Base-by-base conservation (phyloP, 73 alveolate species). In the Stentor coeruleus region DNA sequence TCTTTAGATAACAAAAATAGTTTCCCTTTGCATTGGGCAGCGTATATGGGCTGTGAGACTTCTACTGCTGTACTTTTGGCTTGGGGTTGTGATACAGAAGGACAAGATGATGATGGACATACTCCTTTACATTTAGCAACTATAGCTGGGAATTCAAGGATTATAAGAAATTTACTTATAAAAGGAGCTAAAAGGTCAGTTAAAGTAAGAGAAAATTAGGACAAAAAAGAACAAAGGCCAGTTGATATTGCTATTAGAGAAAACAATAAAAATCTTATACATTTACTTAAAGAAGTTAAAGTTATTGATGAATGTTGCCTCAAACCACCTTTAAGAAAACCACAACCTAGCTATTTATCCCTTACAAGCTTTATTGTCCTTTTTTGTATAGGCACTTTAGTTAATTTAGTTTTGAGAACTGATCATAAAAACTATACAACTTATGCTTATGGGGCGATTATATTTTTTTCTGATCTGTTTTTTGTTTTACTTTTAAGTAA, bases 11-110 rank as follows among this genome's bases (percentile, higher is more conserved):
- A 84, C 15, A 93, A 93, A 59, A 92, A 92, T 3, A 92, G 97
- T 59, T 92, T 96, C 30, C 98, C 99, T 3, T 81, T 95, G 74
- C 99, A 95, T 86, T 95, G 99, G 99, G 98, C 99, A 0, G 86
- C 91, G n/a, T 93, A 93, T 84, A 80, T 83, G 88, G 93, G 93
- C 14, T 74, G 91, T 58, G 93, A 87, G 59, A 74, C 42, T 20
- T 73, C 91, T 33, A 85, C 72, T 1, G 33, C 59, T 20, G n/a
- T 75, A 1, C 33, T 75, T 15, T 6, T 75, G 28, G 6, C 81
- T 6, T 20, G 77, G 72, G 38, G 38, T 37, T 15, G 33, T n/a
- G 77, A 15, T 33, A 14, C 39, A 38, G n/a, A 75, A 14, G 20
- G 6, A 35, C 26, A 15, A 6, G 83, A 75, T 75, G 59, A 15